Percentiles rank a stretch among this genome's conserved stretches.
phyloP scores from a whole-genome alignment of 345 rosid genomes.

The Brassica rapa region DNA sequence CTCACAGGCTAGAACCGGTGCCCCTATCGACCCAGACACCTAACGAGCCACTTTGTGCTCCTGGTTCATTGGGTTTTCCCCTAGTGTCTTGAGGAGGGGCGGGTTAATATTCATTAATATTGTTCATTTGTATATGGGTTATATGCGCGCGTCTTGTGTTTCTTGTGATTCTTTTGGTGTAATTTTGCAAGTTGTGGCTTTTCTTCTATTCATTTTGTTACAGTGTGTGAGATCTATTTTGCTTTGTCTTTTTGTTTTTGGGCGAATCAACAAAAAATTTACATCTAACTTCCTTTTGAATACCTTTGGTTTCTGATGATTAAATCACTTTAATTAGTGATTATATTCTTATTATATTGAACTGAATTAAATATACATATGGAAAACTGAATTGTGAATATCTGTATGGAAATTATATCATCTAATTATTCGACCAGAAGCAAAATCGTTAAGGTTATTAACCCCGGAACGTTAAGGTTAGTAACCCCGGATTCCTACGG shows the following conservation, averaged over 20 bases:
- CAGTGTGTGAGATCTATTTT: constrained; percentile 3
- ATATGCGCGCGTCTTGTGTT: constrained; percentile 7
- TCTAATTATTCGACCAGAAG: background rate
- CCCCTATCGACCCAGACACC: constrained; percentile 50
- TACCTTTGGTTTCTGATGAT: background rate
- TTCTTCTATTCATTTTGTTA: constrained; percentile 3
- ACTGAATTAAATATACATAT: background rate
- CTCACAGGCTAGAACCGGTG: constrained; percentile 94
- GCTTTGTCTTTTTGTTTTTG: background rate
- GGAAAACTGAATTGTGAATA: background rate
- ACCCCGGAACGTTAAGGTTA: no score
- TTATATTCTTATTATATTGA: background rate
- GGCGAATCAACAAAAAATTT: background rate
- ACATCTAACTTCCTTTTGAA: background rate
- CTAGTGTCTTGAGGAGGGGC: background rate
- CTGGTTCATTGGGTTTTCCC: constrained; percentile 15
- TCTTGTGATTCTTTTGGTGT: constrained; percentile 6
- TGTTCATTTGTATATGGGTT: constrained; percentile 40
- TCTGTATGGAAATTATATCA: background rate
- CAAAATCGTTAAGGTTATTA: background rate
- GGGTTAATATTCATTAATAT: constrained; percentile 34
- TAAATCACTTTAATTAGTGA: background rate
- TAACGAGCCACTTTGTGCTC: constrained; percentile 14
- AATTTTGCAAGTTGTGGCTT: constrained; percentile 24
- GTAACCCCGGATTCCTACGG: no score